Evolutionary conservation across 805 yeast genomes (phyloP), one percentile per base, ranked within the genome.

Genomic region (Saturnispora mendoncae): DNA sequence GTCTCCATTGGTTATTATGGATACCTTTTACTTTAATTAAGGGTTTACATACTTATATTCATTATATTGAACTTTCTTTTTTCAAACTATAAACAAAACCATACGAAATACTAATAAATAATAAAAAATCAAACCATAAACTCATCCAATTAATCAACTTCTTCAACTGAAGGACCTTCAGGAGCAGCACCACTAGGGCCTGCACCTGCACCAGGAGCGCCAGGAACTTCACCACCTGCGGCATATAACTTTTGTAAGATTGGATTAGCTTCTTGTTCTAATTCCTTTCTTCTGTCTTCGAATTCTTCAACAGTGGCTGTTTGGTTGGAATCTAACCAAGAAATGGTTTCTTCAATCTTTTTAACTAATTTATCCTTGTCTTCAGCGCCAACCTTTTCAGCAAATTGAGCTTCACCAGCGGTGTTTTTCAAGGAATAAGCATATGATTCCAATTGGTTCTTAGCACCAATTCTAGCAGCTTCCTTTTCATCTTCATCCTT

Each of bases 381-480:
- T 34, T 67, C 70, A 32, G 62, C 65, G 32, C 60, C 71, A 47
- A 62, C 64, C 50, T 60, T 58, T 46, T 57, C 61, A 41, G 51
- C 62, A 45, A 58, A 58, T 76, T 88, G 96, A 72, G 97, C 96
- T 82, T 92, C 98, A 61, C 95, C 84, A 68, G 90, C 83, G 57
- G 95, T 82, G 56, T 88, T 74, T 77, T 92, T 96, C 60, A 88
- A 84, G 54, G 94, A 80, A 60, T 94, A 78, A 66, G 92, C 94
- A 82, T 92, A 90, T 60, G 97, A 86, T 79, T 90, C 98, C 68
- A 90, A 83, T 77, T 87, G 87, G 76, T 90, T 96, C 78, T 88
- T 90, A 66, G 95, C 94, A 78, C 87, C 97, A 76, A 88, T 96
- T 69, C 84, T 83, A 85, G 87, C 87, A 72, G 97, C 90, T 83